Evolutionary conservation across 108 stramenopile species (phyloP), one percentile per base, ranked within the genome.

Genomic region (Nitzschia sp.): DNA sequence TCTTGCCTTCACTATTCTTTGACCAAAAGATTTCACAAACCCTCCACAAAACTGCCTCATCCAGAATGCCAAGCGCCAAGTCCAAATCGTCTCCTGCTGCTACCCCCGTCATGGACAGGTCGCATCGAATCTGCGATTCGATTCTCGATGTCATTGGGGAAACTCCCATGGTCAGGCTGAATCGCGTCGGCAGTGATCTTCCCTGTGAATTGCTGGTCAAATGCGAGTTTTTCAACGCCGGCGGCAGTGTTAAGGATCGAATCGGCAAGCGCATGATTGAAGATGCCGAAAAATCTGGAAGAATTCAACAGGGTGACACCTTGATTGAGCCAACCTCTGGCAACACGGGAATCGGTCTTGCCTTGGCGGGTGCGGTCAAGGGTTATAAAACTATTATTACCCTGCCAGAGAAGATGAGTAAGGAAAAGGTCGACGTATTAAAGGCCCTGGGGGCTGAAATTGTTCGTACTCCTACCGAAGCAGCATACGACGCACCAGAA

Each of bases 271-370:
- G 85, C 17, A 96, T 95, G 94, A 73, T 92, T 15, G 70, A 82
- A 31, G 82, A 81, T 47, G 87, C 85, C 33, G 95, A 96, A 64
- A 71, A 64, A 29, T 53, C 64, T 18, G 92, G 92, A 4, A 51
- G 71, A 0, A 85, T 95, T 53, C 77, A 96, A 71, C 88, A 90
- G 9, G 97, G 97, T 19, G 96, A 95, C 59, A 97, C 96, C 8
- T 66, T 98, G 29, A 96, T 98, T 66, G 97, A 98, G 73, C 95
- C 95, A n/a, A 98, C 97, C 3, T 85, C 85, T 18, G 97, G 97
- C 15, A 98, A 97, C 80, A 98, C 97, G 8, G 97, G 97, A 36
- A 98, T 98, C 54, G 96, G 97, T 17, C 77, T 98, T 6, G 95
- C 97, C 0, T 66, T 97, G 46, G 93, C 91, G 6, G 84, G 89